These are phyloP conservation scores for Gryganskiella cystojenkinii DNA, from an alignment of 192 early-diverging fungal genomes.

Conservation along the genomic window DNA sequence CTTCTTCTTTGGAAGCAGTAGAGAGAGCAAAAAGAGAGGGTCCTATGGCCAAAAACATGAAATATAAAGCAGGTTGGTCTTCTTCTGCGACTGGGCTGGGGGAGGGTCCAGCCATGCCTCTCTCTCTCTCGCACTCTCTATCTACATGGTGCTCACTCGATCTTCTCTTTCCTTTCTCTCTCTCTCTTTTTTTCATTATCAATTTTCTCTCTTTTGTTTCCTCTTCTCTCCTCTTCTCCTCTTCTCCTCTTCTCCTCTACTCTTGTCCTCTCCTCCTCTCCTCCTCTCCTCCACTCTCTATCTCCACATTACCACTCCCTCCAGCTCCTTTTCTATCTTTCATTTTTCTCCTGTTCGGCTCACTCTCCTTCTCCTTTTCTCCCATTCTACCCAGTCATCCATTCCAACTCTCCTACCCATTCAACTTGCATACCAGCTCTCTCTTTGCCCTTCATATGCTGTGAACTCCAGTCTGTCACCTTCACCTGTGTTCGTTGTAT, in stretches of 20 bases:
- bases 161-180: too few species aligned
- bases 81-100: too few species aligned
- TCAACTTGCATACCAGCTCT: not conserved
- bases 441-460: conserved; percentile 5
- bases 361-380: not conserved
- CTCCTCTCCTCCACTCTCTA: not conserved
- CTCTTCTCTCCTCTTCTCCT: not conserved
- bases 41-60: too few species aligned
- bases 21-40: not conserved
- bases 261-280: not conserved
- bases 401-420: not conserved
- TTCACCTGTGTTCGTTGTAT: too few species aligned
- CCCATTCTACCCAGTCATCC: not conserved
- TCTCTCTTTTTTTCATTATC: not conserved
- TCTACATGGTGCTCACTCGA: too few species aligned
- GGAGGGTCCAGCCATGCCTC: too few species aligned
- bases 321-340: not conserved
- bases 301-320: not conserved
- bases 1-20: too few species aligned
- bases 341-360: not conserved
- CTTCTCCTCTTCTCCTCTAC: not conserved
- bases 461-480: too few species aligned
- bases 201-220: not conserved
- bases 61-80: too few species aligned
- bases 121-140: too few species aligned